Evolutionary conservation across 176 grass and related monocot species (phyloP).

Genomic region (Aegilops sharonensis): DNA sequence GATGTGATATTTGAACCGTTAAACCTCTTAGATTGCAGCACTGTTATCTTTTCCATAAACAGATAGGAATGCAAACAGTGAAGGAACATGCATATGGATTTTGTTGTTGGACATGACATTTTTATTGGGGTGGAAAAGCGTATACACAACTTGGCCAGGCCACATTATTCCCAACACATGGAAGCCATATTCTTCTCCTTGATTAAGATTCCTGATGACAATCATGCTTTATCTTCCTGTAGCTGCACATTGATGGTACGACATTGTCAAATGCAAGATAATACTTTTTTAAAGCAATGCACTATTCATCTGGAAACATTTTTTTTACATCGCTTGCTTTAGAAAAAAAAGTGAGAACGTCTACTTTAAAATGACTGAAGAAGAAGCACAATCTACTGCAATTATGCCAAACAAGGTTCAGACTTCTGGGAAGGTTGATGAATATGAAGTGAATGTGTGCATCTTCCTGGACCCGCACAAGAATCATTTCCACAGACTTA

Average conservation of each 20-base stretch:
- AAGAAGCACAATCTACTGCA: not conserved
- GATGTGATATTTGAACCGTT: not conserved
- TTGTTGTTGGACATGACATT: conserved; percentile 9
- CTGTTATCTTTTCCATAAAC: not conserved
- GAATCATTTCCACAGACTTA: not conserved
- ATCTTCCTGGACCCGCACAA: not conserved
- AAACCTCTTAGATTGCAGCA: too few species aligned
- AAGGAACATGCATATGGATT: conserved; percentile 19
- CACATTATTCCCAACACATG: conserved; percentile 44
- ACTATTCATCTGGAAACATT: not conserved
- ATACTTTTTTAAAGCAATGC: not conserved
- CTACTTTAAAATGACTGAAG: not conserved
- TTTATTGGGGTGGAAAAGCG: not conserved
- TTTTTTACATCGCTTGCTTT: not conserved
- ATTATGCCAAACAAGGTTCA: not conserved
- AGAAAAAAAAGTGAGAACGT: too few species aligned
- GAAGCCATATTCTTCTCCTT: conserved; percentile 35
- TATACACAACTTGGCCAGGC: conserved; percentile 8
- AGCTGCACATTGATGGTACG: conserved; percentile 8
- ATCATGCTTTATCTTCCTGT: conserved; percentile 21
- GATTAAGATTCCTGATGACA: conserved; percentile 31
- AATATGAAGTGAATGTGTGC: not conserved
- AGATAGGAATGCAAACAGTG: not conserved
- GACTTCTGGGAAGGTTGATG: not conserved
- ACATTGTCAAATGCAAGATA: conserved; percentile 28